Percentiles rank a stretch among this genome's conserved stretches.
Evolutionary conservation across 345 rosid species (phyloP).

Genomic region (Pistacia atlantica): DNA sequence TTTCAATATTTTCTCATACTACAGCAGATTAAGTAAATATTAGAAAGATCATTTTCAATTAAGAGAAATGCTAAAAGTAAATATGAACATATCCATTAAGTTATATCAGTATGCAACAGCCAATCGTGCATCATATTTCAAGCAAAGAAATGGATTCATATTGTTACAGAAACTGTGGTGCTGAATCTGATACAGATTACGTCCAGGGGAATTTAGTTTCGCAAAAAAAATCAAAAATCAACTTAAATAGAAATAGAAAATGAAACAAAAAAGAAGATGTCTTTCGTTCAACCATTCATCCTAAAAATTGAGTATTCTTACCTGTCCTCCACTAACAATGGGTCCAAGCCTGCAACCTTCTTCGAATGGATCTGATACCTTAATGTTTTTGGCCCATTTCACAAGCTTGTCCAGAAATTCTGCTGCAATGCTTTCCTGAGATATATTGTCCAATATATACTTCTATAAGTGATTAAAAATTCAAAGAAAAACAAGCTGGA

Average conservation of each 20-base stretch:
- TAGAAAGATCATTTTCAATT: neutral
- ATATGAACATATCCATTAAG: neutral
- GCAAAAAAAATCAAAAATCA: neutral
- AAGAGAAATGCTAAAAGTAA: neutral
- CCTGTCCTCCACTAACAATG: constrained; percentile 76
- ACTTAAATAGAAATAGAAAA: neutral
- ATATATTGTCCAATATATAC: constrained; percentile 22
- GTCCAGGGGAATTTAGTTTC: neutral
- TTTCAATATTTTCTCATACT: constrained; percentile 78
- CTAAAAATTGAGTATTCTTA: constrained; percentile 22
- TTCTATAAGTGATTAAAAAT: constrained; percentile 1
- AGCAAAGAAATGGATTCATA: neutral
- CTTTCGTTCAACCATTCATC: neutral
- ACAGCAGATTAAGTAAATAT: constrained; percentile 31
- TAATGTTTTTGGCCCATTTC: constrained; percentile 75
- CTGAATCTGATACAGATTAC: neutral
- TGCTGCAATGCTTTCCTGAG: constrained; percentile 74
- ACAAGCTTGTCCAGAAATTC: constrained; percentile 73
- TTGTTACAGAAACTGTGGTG: neutral
- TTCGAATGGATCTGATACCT: constrained; percentile 91
- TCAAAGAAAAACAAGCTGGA: neutral
- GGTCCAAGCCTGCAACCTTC: constrained; percentile 44
- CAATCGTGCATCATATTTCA: neutral
- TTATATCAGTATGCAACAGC: neutral
- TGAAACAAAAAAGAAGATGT: neutral